phyloP scores from a whole-genome alignment of 23 red algal species.

The Cyanidioschyzon merolae region DNA sequence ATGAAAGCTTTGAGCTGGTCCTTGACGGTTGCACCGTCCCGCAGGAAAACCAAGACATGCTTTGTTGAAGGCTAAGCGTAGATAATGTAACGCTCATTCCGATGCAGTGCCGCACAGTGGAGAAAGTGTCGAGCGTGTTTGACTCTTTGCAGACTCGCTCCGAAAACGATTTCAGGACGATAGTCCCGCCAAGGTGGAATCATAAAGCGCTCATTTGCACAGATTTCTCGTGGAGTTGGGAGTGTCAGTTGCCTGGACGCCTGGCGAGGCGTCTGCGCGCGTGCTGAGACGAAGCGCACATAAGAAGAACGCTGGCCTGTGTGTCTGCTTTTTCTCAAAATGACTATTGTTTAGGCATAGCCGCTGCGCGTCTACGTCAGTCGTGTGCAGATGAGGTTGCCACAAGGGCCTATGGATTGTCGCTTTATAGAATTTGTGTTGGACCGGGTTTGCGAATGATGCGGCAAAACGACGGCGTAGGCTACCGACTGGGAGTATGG shows the following conservation, averaged over 20 bases:
- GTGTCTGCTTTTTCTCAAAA: no score
- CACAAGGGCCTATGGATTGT: no score
- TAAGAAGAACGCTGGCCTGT: no score
- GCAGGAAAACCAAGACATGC: neutral
- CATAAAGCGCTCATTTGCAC: conserved; percentile 48
- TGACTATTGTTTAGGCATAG: no score
- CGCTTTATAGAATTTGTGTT: no score
- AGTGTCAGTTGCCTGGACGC: neutral
- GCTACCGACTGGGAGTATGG: no score
- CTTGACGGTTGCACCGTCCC: neutral
- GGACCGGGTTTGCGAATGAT: no score
- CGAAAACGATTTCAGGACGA: conserved; percentile 53
- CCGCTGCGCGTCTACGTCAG: no score
- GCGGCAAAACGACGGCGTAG: no score
- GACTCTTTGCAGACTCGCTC: conserved; percentile 20
- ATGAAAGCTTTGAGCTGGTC: conserved; percentile 11
- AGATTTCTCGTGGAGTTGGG: conserved; percentile 65
- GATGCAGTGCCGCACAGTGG: neutral
- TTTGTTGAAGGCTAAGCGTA: neutral
- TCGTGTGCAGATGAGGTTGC: no score
- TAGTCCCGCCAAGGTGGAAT: conserved; percentile 72
- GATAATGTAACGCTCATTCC: neutral
- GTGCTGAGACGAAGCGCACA: conserved; percentile 31
- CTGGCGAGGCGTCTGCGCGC: neutral
- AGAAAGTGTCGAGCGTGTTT: neutral